Evolutionary conservation across 1,284 basidiomycete genomes (phyloP), one percentile per base, ranked within the genome.

Genomic region (Cystobasidiaceae sp.): DNA sequence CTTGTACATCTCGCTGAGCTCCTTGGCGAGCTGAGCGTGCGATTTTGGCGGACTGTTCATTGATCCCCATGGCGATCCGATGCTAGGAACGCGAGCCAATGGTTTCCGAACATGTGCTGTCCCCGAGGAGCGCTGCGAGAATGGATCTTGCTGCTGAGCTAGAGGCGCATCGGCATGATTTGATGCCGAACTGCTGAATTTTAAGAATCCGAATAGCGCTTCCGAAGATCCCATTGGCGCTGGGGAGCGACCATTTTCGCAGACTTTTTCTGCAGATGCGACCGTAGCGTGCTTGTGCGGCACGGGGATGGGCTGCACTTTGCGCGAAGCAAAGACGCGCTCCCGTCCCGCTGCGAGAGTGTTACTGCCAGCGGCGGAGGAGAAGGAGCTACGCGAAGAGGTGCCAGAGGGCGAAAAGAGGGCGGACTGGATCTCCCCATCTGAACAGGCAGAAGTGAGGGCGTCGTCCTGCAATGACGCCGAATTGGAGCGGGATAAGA

Each of bases 51-150:
- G 25, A 30, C 37, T 44, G 7, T 28, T 28, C 19, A 41, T 33
- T 41, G 37, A 39, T 11, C 39, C 41, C 54, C 41, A 56, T 34
- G 54, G 54, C 11, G 54, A 34, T 25, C 54, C 54, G 44, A 56
- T 43, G 41, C 54, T 56, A 30, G 54, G 54, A 19, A 56, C 54
- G 27, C 39, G n/a, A 19, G 54, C 21, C 17, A 56, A 30, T 28
- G 54, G 54, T 44, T 56, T 37, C 32, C 54, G 37, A 4, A 17
- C 37, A 21, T 52, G 50, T 1, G n/a, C n/a, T n/a, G n/a, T n/a
- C n/a, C n/a, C n/a, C n/a, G 50, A 37, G 27, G 54, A 28, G 21
- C 39, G 41, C 39, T 27, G 37, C 19, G n/a, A 27, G 23, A 44
- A 21, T 15, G 19, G 41, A n/a, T 56, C 11, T 23, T 9, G 54